These are phyloP conservation scores for Gyromitra esculenta DNA, from an alignment of 2,329 filamentous ascomycete species.

Conservation along the genomic window DNA sequence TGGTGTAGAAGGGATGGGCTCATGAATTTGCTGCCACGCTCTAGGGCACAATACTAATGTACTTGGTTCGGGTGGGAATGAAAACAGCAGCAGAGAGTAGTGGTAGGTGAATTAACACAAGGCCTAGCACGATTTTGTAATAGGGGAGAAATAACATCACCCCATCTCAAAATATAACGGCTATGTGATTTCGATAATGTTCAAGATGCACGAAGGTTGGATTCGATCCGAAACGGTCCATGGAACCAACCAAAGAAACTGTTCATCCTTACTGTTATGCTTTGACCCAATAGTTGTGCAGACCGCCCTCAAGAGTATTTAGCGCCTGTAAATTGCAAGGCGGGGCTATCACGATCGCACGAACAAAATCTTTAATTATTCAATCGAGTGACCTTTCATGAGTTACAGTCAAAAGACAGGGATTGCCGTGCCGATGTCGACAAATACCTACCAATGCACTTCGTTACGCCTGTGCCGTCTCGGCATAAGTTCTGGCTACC, in stretches of 20 bases:
- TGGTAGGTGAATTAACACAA: neutral
- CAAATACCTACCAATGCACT: neutral
- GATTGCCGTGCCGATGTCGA: neutral
- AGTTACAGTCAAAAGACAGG: neutral
- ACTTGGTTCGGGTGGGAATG: no score
- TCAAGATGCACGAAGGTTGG: neutral
- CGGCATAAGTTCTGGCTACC: neutral
- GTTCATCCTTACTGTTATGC: neutral
- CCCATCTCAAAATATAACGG: neutral
- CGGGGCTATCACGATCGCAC: neutral
- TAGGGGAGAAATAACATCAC: neutral
- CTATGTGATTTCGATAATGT: conserved; percentile 1
- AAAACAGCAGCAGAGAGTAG: no score
- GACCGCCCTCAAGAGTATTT: neutral
- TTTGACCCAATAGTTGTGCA: neutral
- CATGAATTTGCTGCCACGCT: no score
- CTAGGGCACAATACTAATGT: no score
- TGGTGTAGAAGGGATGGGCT: no score
- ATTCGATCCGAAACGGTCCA: neutral
- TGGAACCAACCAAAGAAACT: neutral
- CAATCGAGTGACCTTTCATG: conserved; percentile 19
- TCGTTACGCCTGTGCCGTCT: neutral
- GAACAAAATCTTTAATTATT: neutral
- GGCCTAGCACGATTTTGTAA: neutral
- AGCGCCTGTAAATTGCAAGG: neutral